Evolutionary conservation across 768 basidiomycete genomes (phyloP), one percentile per base, ranked within the genome.

Genomic region (Leccinum barrowsii): DNA sequence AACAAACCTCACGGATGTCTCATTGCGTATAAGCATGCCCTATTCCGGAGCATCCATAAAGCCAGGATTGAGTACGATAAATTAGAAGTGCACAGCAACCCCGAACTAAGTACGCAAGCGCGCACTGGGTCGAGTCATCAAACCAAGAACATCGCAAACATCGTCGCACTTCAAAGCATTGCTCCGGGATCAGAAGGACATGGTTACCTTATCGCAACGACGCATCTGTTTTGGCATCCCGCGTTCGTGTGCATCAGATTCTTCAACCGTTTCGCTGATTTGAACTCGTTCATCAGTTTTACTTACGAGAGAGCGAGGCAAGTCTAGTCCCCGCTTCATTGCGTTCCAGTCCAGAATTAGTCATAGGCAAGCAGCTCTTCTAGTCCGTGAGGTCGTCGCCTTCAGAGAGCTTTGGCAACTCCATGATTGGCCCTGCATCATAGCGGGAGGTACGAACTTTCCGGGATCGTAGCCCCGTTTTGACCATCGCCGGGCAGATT

Each of bases 141-240:
- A 32, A 94, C 92, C 2, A 89, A 77, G 71, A 98, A 97, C 68
- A 86, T 97, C 52, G 93, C 82, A 3, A 80, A 83, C 51, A 71
- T 98, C 28, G 80, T 91, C 19, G 88, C 87, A 1, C 74, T 98
- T 54, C 76, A 78, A 62, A 75, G 74, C 48, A 69, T 74, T 6
- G 73, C 71, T 8, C 64, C 76, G 15, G 65, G 74, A 26, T 54
- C 44, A 58, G 50, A 48, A 15, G 40, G 67, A 7, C 73, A 77
- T 40, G 92, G 94, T 4, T 71, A 92, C 34, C 75, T 96, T 42
- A 75, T 95, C 13, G 92, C 85, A 3, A 97, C 95, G 1, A 94
- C 94, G 0, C 95, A 98, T 75, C 76, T 96, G 22, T 98, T 97
- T 72, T 98, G 95, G 95, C 94, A 96, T 73, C 94, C 94, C 5